phyloP scores from a whole-genome alignment of 768 basidiomycete genomes.

The Tricholoma furcatifolium region DNA sequence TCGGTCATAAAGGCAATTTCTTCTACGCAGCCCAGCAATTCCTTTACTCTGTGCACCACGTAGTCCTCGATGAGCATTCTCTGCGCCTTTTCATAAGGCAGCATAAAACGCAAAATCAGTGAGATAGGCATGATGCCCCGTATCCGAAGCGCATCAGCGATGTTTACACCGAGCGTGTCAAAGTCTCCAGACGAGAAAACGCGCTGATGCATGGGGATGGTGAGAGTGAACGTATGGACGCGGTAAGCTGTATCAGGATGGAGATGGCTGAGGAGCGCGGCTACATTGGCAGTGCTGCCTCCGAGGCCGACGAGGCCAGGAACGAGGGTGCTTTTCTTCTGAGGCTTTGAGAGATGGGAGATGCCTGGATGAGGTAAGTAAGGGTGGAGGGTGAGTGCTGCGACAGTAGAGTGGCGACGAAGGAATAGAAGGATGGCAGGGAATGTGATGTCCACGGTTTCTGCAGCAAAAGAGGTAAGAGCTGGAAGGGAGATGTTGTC shows the following conservation, averaged over 20 bases:
- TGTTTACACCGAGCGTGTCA: constrained; percentile 11
- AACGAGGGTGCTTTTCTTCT: constrained; percentile 9
- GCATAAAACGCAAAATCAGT: constrained; percentile 16
- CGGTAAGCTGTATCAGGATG: constrained; percentile 7
- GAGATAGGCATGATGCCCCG: not conserved
- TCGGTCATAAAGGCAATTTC: constrained; percentile 18
- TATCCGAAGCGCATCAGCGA: constrained; percentile 4
- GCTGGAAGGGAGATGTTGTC: constrained; percentile 19
- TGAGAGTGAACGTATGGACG: constrained; percentile 14
- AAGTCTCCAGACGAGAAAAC: constrained; percentile 17
- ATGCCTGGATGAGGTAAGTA: constrained; percentile 8
- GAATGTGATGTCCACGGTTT: constrained; percentile 17
- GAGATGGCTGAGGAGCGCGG: constrained; percentile 15
- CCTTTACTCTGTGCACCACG: too few species aligned
- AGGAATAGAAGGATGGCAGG: constrained; percentile 21
- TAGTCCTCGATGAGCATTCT: not conserved
- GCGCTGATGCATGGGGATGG: constrained; percentile 20
- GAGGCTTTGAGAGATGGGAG: not conserved
- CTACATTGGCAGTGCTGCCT: constrained; percentile 18
- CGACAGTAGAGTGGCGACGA: constrained; percentile 23
- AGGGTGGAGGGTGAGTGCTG: constrained; percentile 18
- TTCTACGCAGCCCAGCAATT: constrained; percentile 5
- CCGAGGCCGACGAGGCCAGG: constrained; percentile 19
- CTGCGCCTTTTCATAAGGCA: constrained; percentile 11
- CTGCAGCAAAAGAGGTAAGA: constrained; percentile 16